Evolutionary conservation across 2,329 filamentous ascomycete genomes (phyloP), one percentile per base, ranked within the genome.

Genomic region (Microsporum canis): DNA sequence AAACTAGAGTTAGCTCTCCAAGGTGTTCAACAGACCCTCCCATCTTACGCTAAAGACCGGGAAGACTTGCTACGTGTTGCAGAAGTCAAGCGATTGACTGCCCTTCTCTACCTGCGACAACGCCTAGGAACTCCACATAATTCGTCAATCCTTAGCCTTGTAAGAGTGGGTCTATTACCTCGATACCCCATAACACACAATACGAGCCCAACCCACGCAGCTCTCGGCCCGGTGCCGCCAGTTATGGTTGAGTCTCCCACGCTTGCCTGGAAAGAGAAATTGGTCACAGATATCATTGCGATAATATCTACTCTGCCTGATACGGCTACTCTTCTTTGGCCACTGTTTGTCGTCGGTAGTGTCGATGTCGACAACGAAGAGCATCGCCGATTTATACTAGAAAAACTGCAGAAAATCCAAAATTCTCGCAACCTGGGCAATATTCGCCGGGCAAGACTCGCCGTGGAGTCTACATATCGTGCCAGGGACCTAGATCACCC

Each of bases 341-440:
- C 66, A 6, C 63, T 71, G 4, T 67, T 66, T 45, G 58, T 67
- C 3, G 62, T 71, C 1, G 70, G 70, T 0, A 68, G 68, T 56
- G 64, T 65, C 0, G 66, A 62, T 4, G 53, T 68, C 6, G 65
- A 68, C 39, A 65, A 64, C 34, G 68, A 70, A 27, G 62, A 66
- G 0, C 67, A 71, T 43, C 64, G 67, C 10, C 67, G 68, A 7
- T 71, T 72, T 45, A 67, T 72, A 1, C 65, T 72, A 0, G 69
- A 71, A 23, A 62, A 66, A n/a, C 59, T 72, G 2, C 36, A 61
- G 3, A 62, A 60, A 0, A 68, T 70, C 33, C 64, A 70, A 31
- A 62, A 64, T 29, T 63, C 62, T 0, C 63, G 69, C 7, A 71
- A 71, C 58, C 58, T 71, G 33, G 70, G 70, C 0, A 69, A 67